phyloP scores from a whole-genome alignment of 2,329 filamentous ascomycete species.

The Talaromyces sp. region DNA sequence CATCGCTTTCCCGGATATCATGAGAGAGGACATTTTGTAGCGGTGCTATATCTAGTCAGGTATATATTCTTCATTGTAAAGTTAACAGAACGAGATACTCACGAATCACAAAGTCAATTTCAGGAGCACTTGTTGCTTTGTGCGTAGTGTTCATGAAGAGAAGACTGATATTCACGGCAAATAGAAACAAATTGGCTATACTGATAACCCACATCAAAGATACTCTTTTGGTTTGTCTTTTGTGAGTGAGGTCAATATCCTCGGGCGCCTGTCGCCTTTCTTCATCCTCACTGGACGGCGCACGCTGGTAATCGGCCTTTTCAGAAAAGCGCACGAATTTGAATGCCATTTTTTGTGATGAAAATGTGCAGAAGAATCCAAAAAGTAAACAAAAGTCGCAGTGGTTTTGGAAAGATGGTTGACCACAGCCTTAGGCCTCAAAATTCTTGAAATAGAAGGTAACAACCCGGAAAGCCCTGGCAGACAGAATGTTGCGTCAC shows the following conservation, averaged over 20 bases:
- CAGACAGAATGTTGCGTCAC: neutral
- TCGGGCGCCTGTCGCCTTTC: neutral
- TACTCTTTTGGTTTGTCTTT: neutral
- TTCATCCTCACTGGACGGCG: neutral
- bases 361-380: neutral
- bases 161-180: neutral
- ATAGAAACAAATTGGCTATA: neutral
- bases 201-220: neutral
- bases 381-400: neutral
- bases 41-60: neutral
- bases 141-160: neutral
- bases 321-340: neutral
- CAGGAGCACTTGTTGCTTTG: neutral
- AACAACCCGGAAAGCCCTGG: neutral
- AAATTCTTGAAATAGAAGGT: neutral
- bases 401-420: neutral
- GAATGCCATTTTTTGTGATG: neutral
- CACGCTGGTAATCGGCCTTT: neutral
- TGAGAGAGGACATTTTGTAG: neutral
- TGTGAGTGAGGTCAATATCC: neutral
- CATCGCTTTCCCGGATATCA: neutral
- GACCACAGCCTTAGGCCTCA: neutral
- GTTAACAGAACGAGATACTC: neutral
- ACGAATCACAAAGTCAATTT: neutral
- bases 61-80: neutral